A percentile compares a stretch with the other conserved stretches of the same genome.
These are phyloP conservation scores for Daldinia decipiens DNA, from an alignment of 495 filamentous ascomycete genomes.

Conservation along the genomic window DNA sequence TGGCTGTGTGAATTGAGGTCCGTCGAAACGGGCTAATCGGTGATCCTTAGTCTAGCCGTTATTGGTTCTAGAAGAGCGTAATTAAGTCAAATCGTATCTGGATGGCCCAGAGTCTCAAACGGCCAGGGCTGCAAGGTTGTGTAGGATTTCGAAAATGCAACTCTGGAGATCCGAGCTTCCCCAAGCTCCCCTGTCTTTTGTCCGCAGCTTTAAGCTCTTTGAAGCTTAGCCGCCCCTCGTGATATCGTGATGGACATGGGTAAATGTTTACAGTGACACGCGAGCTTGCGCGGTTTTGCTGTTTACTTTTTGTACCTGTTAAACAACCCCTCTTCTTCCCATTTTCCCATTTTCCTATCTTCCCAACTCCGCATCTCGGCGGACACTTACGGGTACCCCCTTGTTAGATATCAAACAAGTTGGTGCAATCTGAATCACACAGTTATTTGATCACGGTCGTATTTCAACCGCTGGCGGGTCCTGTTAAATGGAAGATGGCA, in stretches of 20 bases:
- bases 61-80: slow-evolving; percentile 32
- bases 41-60: slow-evolving; percentile 27
- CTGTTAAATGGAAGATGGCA: slow-evolving; percentile 21
- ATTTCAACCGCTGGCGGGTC: slow-evolving; percentile 22
- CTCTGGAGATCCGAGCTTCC: slow-evolving; percentile 39
- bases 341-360: slow-evolving; percentile 28
- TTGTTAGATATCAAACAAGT: slow-evolving; percentile 41
- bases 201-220: slow-evolving; percentile 34
- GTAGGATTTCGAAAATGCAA: slow-evolving; percentile 40
- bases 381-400: slow-evolving; percentile 22
- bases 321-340: slow-evolving; percentile 36
- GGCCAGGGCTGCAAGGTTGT: slow-evolving; percentile 28
- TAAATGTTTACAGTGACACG: slow-evolving; percentile 43
- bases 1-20: slow-evolving; percentile 40
- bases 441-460: slow-evolving; percentile 40
- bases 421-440: slow-evolving; percentile 41
- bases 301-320: slow-evolving; percentile 42
- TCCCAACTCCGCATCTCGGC: slow-evolving; percentile 41
- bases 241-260: slow-evolving; percentile 39
- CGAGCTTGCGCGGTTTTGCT: slow-evolving; percentile 36
- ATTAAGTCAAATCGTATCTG: slow-evolving; percentile 34
- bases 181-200: slow-evolving; percentile 20
- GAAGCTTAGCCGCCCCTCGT: slow-evolving; percentile 40
- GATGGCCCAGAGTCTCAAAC: slow-evolving; percentile 5
- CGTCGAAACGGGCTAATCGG: slow-evolving; percentile 34